Evolutionary conservation across 495 filamentous ascomycete species (phyloP).

Genomic region (Usnea hakonensis): DNA sequence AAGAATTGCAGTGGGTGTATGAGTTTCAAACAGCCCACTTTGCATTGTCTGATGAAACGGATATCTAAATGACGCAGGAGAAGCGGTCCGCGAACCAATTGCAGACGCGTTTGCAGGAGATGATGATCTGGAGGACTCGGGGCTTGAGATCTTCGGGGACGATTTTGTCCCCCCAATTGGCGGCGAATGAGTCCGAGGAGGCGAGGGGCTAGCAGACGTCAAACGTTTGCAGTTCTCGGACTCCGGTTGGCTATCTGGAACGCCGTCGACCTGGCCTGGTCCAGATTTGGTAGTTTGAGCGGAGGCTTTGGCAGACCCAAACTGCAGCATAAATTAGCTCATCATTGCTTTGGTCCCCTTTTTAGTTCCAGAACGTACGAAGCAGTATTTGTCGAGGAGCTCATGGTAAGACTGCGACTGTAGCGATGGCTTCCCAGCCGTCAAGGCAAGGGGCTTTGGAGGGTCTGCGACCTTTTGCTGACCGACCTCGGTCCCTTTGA

Average conservation of each 20-base stretch:
- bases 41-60: slow-evolving; percentile 30
- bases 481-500: background rate
- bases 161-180: slow-evolving; percentile 21
- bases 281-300: slow-evolving; percentile 25
- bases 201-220: slow-evolving; percentile 14
- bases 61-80: slow-evolving; percentile 35
- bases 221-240: background rate
- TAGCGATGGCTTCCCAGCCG: slow-evolving; percentile 57
- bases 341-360: slow-evolving; percentile 11
- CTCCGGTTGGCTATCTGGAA: slow-evolving; percentile 7
- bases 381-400: slow-evolving; percentile 95
- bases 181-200: slow-evolving; percentile 20
- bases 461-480: slow-evolving; percentile 7
- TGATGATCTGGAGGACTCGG: slow-evolving; percentile 27
- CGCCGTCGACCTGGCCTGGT: slow-evolving; percentile 18
- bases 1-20: slow-evolving; percentile 41
- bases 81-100: slow-evolving; percentile 27
- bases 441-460: slow-evolving; percentile 41
- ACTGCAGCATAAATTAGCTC: slow-evolving; percentile 35
- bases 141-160: slow-evolving; percentile 19
- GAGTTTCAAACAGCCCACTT: slow-evolving; percentile 37
- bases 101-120: slow-evolving; percentile 24
- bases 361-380: slow-evolving; percentile 62
- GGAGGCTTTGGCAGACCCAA: slow-evolving; percentile 40
- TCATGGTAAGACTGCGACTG: slow-evolving; percentile 86